Evolutionary conservation across 495 filamentous ascomycete genomes (phyloP).

Genomic region (Glonium stellatum): DNA sequence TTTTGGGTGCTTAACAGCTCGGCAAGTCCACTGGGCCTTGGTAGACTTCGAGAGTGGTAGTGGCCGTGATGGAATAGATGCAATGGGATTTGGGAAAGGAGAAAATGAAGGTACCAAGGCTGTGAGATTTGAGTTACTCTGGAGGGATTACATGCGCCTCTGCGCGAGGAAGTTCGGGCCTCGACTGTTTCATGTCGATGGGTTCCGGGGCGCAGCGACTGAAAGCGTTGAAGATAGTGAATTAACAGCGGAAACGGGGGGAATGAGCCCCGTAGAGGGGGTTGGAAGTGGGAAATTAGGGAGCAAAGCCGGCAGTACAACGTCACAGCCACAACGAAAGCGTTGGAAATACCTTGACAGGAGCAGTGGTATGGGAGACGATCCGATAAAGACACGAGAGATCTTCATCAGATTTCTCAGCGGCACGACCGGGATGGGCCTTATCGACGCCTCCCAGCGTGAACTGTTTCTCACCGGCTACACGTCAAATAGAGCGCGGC

Average conservation of each 20-base stretch:
- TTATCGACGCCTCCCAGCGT: conserved; percentile 65
- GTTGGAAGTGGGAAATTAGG: background rate
- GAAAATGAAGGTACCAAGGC: conserved; percentile 61
- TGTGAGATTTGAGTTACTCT: conserved; percentile 63
- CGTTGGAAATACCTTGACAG: conserved; percentile 25
- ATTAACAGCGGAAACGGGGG: background rate
- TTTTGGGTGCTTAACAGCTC: conserved; percentile 59
- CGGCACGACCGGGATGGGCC: conserved; percentile 60
- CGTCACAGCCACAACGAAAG: conserved; percentile 18
- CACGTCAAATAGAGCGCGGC: conserved; percentile 61
- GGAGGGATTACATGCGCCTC: conserved; percentile 71
- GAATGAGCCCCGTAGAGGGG: background rate
- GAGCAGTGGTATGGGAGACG: conserved; percentile 10
- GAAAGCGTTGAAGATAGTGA: conserved; percentile 34
- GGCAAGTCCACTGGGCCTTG: conserved; percentile 57
- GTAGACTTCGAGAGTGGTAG: conserved; percentile 54
- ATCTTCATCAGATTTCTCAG: conserved; percentile 41
- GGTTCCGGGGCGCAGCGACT: conserved; percentile 41
- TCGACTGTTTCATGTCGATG: conserved; percentile 53
- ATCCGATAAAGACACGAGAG: conserved; percentile 10
- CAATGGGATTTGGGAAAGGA: conserved; percentile 48
- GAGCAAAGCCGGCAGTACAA: background rate
- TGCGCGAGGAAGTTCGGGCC: conserved; percentile 57
- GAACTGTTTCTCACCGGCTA: conserved; percentile 66
- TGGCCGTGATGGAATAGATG: conserved; percentile 19